These are phyloP conservation scores for Phlyctochytrium planicorne DNA, from an alignment of 192 early-diverging fungal species.

Conservation along the genomic window DNA sequence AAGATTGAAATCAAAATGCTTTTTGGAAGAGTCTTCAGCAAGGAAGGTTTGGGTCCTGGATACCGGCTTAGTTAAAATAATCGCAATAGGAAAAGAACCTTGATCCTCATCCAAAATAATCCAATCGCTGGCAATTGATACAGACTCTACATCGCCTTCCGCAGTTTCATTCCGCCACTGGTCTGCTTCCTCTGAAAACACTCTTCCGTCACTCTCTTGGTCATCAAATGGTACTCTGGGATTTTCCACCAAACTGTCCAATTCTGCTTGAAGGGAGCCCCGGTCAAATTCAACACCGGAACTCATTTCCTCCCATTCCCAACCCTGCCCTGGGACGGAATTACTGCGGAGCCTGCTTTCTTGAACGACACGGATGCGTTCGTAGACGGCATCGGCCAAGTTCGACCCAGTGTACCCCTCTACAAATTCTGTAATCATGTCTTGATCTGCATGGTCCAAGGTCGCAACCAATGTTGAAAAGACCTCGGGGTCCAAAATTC, in stretches of 20 bases:
- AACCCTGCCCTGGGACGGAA: no score
- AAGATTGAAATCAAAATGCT: constrained; percentile 16
- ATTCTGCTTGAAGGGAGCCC: no score
- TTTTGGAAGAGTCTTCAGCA: constrained; percentile 19
- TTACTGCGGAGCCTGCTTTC: no score
- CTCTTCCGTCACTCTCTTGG: no score
- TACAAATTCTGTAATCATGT: constrained; percentile 1
- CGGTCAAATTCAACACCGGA: no score
- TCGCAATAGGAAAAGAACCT: no score
- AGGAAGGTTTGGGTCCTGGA: constrained; percentile 8
- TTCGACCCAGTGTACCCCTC: not conserved
- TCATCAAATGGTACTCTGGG: no score
- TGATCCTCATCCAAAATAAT: constrained; percentile 21
- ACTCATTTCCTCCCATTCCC: no score
- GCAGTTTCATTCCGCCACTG: constrained; percentile 15
- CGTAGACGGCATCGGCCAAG: not conserved
- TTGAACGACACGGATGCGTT: not conserved
- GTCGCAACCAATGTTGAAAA: not conserved
- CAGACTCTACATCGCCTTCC: no score
- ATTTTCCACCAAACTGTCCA: no score
- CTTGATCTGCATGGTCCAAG: not conserved
- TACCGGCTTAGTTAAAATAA: no score
- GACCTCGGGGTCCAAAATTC: not conserved
- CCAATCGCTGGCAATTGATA: no score
- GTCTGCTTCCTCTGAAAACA: constrained; percentile 13